phyloP scores from a whole-genome alignment of 2,329 filamentous ascomycete species.

The Phoma sp. region DNA sequence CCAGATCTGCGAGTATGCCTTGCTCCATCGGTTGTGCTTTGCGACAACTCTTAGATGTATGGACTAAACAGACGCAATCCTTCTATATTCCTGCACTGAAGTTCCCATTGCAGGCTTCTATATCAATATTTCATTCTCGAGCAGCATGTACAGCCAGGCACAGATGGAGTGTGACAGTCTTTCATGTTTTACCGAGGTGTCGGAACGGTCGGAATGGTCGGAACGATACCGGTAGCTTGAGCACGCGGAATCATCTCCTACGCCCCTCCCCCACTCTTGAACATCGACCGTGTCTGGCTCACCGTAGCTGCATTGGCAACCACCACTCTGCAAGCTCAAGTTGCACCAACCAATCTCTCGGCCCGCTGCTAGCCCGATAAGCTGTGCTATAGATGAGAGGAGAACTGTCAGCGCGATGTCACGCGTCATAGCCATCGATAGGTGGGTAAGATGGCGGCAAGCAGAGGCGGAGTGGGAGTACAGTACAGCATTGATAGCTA shows the following conservation, averaged over 20 bases:
- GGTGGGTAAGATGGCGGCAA: conserved; percentile 34
- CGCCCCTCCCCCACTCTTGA: conserved; percentile 33
- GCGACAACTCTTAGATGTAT: neutral
- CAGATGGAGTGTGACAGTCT: neutral
- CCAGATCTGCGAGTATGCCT: neutral
- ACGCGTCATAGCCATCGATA: conserved; percentile 20
- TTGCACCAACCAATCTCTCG: neutral
- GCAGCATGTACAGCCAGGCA: neutral
- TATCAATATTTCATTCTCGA: too few relatives aligned
- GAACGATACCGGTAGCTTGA: conserved; percentile 15
- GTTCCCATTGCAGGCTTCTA: too few relatives aligned
- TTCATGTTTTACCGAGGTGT: neutral
- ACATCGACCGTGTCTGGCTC: conserved; percentile 5
- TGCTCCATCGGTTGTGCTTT: neutral
- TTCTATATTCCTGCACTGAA: neutral
- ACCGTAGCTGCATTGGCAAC: conserved; percentile 7
- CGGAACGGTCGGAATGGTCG: conserved; percentile 11
- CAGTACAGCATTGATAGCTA: conserved; percentile 3
- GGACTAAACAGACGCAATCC: neutral
- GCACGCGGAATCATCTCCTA: neutral
- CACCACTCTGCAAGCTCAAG: conserved; percentile 5
- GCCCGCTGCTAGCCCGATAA: conserved; percentile 19
- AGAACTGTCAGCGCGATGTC: conserved; percentile 16
- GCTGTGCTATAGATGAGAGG: conserved; percentile 10
- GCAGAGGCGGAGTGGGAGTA: conserved; percentile 8